phyloP scores from a whole-genome alignment of 768 basidiomycete genomes.

The Hericium erinaceus region DNA sequence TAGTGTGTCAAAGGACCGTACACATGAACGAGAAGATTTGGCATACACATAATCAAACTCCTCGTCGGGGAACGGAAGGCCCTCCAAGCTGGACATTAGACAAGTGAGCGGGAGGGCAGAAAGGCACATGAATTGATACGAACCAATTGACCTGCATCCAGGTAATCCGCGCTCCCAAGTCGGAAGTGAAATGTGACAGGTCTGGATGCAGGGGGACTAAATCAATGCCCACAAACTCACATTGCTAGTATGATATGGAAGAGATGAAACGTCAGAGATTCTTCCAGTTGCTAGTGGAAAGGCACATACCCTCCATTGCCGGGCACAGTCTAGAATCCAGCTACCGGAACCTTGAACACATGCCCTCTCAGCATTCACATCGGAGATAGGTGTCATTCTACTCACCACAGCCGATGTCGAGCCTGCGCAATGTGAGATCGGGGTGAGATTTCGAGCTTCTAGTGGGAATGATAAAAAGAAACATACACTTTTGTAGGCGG shows the following conservation, averaged over 20 bases:
- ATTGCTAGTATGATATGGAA: slow-evolving; percentile 27
- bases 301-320: slow-evolving; percentile 44
- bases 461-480: not conserved
- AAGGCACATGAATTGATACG: slow-evolving; percentile 18
- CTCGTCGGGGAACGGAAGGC: slow-evolving; percentile 58
- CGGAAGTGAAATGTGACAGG: slow-evolving; percentile 43
- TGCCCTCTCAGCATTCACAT: not conserved
- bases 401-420: slow-evolving; percentile 70
- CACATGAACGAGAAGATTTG: slow-evolving; percentile 16
- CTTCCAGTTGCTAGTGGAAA: not conserved
- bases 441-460: no score
- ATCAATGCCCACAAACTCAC: slow-evolving; percentile 65
- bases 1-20: not conserved
- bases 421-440: slow-evolving; percentile 22
- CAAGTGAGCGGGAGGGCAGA: not conserved
- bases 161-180: slow-evolving; percentile 50
- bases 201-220: slow-evolving; percentile 66
- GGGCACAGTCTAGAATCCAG: slow-evolving; percentile 62
- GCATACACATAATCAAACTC: slow-evolving; percentile 70
- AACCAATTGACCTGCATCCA: slow-evolving; percentile 74
- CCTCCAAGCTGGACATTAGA: slow-evolving; percentile 41
- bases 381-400: slow-evolving; percentile 4
- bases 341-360: slow-evolving; percentile 48
- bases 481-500: slow-evolving; percentile 57
- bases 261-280: not conserved